phyloP scores from a whole-genome alignment of 164 flowering plant species.

The Santalum album region DNA sequence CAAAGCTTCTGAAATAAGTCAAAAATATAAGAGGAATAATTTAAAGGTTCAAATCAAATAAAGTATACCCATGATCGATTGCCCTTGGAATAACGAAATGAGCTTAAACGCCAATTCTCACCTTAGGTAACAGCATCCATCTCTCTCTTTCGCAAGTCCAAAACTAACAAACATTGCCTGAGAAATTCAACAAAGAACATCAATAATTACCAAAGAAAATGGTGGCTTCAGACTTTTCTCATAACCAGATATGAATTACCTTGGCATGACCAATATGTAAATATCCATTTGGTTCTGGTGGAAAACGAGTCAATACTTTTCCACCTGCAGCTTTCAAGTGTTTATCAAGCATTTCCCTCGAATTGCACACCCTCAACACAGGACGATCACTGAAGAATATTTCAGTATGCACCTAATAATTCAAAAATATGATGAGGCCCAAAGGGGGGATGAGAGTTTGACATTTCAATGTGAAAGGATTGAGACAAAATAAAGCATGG shows the following conservation, averaged over 20 bases:
- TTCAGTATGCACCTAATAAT: constrained; percentile 85
- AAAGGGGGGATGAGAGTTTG: neutral
- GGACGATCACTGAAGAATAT: constrained; percentile 69
- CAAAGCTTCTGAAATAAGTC: no score
- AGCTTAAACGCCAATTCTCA: constrained; percentile 13
- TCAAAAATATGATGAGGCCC: no score
- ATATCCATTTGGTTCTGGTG: constrained; percentile 98
- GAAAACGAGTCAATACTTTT: constrained; percentile 78
- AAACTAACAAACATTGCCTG: constrained; percentile 97
- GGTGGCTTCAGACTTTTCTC: neutral
- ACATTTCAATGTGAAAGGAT: neutral
- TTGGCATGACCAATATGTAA: constrained; percentile 99
- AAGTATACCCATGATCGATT: no score
- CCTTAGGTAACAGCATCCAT: constrained; percentile 87
- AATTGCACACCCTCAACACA: constrained; percentile 70
- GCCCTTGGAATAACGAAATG: no score
- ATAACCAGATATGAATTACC: constrained; percentile 28
- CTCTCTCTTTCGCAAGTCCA: constrained; percentile 90
- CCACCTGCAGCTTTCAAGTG: constrained; percentile 69
- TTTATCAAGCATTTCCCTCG: constrained; percentile 63
- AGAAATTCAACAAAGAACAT: constrained; percentile 4
- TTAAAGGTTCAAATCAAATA: no score
- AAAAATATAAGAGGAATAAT: no score
- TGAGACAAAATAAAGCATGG: no score
- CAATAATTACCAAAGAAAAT: constrained; percentile 1